phyloP scores from a whole-genome alignment of 768 basidiomycete species.

The Rossbeevera mucosa region DNA sequence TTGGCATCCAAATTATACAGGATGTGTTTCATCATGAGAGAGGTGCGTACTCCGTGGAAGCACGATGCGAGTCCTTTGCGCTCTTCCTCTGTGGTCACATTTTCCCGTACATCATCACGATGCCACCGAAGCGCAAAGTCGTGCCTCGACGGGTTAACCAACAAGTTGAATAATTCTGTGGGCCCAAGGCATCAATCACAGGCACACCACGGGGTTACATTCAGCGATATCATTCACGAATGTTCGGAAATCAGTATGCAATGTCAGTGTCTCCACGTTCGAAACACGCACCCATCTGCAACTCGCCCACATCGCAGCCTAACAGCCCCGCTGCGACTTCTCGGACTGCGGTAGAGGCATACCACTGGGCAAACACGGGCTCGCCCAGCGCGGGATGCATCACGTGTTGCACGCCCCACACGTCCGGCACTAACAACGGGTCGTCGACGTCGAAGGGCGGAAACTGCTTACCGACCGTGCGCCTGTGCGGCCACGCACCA shows the following conservation, averaged over 20 bases:
- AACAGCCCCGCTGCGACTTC: constrained; percentile 44
- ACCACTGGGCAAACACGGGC: constrained; percentile 60
- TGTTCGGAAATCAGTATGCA: background rate
- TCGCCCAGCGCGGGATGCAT: constrained; percentile 74
- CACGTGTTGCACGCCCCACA: constrained; percentile 78
- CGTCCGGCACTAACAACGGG: constrained; percentile 43
- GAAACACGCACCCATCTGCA: constrained; percentile 67
- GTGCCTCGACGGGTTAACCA: constrained; percentile 62
- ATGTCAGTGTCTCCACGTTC: background rate
- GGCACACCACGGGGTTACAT: background rate
- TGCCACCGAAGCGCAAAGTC: constrained; percentile 78
- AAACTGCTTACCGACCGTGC: constrained; percentile 75
- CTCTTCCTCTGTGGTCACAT: constrained; percentile 59
- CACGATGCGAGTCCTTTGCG: constrained; percentile 48
- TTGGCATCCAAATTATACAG: background rate
- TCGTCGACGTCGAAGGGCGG: constrained; percentile 56
- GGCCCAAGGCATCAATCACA: background rate
- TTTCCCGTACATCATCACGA: constrained; percentile 65
- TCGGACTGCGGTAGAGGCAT: constrained; percentile 51
- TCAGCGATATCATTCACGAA: background rate
- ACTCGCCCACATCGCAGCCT: constrained; percentile 48
- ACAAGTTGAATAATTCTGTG: constrained; percentile 64
- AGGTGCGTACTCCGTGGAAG: constrained; percentile 53
- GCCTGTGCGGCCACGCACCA: constrained; percentile 60
- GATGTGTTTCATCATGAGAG: too few species aligned